Evolutionary conservation across 495 filamentous ascomycete species (phyloP), one percentile per base, ranked within the genome.

Genomic region (Terfezia claveryi): DNA sequence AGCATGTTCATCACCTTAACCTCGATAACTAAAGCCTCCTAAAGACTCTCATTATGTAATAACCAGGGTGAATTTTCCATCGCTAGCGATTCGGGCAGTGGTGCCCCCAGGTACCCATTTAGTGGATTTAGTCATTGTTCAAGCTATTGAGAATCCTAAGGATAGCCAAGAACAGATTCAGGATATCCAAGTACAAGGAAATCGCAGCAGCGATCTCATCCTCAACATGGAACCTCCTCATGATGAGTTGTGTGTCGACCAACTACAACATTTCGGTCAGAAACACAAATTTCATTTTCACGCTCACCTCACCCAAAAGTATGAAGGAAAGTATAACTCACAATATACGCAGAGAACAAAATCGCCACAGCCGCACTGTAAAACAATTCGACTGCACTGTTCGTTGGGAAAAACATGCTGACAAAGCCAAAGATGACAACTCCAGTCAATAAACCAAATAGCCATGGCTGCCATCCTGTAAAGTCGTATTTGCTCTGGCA

Each of bases 401-500:
- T 80, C 68, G 79, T 73, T 2, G 87, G 87, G 67, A 99, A 77
- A 72, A 94, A 95, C 53, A 74, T 73, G 56, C 80, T 71, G 71
- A 95, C 81, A 70, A 99, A 89, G 49, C 92, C 84, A 67, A 96
- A 93, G 37, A 99, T 69, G 59, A 99, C 75, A 55, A 94, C 68
- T 32, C 84, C 80, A 88, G 88, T 95, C 10, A 99, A 75, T 0
- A 70, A 80, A 54, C 88, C 86, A 64, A 92, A 92, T 10, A 99
- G 77, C 65, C 94, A 96, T 27, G 89, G 89, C 75, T 87, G 85
- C 92, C 87, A 94, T 52, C 75, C 76, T 0, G 87, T 95, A 69
- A 99, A 96, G 73, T 99, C 92, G 67, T 96, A 96, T 66, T 93
- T 94, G 52, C 84, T 86, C 70, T 99, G 91, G 78, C 88, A 92